Conservation (phyloP, 768 basidiomycete species). For the Rhodosporidiobolus sp. region DNA sequence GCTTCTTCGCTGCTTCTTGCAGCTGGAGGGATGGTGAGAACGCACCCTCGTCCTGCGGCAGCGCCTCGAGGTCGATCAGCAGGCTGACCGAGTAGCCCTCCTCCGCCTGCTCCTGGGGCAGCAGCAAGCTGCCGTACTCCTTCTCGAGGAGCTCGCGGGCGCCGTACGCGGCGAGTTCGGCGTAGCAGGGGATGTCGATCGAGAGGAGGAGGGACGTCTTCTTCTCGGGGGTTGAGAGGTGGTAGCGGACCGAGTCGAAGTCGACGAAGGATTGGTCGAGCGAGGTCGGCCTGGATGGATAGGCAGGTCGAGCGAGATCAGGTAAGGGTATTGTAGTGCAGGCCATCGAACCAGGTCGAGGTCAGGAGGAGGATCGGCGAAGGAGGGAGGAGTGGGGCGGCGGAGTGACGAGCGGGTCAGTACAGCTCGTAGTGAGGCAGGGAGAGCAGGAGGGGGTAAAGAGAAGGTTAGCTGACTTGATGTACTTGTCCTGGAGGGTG, state of each 20-base stretch:
- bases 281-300: conserved; percentile 66
- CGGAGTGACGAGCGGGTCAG: background rate
- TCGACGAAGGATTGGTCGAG: conserved; percentile 96
- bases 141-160: conserved; percentile 71
- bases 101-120: conserved; percentile 57
- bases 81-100: conserved; percentile 85
- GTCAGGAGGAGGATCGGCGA: background rate
- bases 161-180: conserved; percentile 82
- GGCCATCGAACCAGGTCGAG: background rate
- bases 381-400: background rate
- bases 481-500: conserved; percentile 77
- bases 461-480: conserved; percentile 60
- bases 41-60: conserved; percentile 75
- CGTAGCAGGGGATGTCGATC: conserved; percentile 93
- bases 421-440: conserved; percentile 8
- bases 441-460: conserved; percentile 1
- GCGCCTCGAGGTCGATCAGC: conserved; percentile 78
- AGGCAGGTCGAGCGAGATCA: background rate
- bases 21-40: conserved; percentile 23
- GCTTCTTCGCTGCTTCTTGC: background rate
- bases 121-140: conserved; percentile 74
- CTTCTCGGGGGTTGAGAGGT: conserved; percentile 78
- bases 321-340: background rate
- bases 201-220: conserved; percentile 69
- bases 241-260: conserved; percentile 94